Base-by-base conservation (phyloP, 345 rosid species). In the Physaria fendleri region DNA sequence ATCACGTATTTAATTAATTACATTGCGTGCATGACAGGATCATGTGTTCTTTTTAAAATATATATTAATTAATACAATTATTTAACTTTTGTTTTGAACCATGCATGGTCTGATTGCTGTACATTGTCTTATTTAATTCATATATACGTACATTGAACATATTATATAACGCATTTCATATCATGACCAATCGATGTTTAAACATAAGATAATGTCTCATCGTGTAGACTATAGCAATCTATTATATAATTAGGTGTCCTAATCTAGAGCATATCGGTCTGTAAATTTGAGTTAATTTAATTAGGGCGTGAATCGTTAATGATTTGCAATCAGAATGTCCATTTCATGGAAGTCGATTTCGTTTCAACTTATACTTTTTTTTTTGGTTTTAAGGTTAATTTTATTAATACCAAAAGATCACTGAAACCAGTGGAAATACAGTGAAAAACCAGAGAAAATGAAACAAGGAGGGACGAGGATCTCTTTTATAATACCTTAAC, bases 231-330 rank as follows among this genome's bases (percentile, higher is more conserved):
- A 51, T 68, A 59, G 40, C 53, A 59, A 30, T 15, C 33, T 48
- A 38, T 57, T 15, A 22, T 39, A 30, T 21, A 66, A 57, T 40
- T 41, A 59, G 55, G 59, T 50, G 39, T 41, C 55, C 61, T 42
- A 51, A 49, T 8, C 28, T 30, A 57, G 45, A 22, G n/a, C 43
- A 5, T 5, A 11, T 17, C 16, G 55, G 49, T 52, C 54, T 60
- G 48, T 41, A 59, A 35, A 52, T 60, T 60, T 45, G 15, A 49
- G 67, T 44, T 21, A 21, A 68, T 60, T 45, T 21, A 49, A 62
- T 44, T 21, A 21, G 60, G 34, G 29, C 39, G 46, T 59, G 46
- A 41, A 32, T 32, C 44, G 5, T 37, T 38, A 12, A 49, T 58
- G 28, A 67, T 32, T 32, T 41, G 59, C 9, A 58, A 37, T 35